Percentiles rank a stretch among this genome's conserved stretches.
These are phyloP conservation scores for Suhomyces faveliae DNA, from an alignment of 805 yeast genomes.

Conservation along the genomic window DNA sequence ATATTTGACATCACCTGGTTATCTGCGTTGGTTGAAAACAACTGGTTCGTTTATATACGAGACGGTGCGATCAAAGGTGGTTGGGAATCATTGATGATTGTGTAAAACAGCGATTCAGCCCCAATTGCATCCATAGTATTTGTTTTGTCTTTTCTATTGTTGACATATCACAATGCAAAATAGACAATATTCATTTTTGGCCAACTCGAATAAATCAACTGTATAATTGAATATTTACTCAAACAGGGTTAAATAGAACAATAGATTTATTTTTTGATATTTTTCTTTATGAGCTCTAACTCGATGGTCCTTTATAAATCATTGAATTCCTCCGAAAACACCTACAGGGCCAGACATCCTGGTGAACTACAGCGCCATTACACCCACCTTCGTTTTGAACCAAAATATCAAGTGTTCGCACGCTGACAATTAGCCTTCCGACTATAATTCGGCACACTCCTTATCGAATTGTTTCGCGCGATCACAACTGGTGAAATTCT, in stretches of 20 bases:
- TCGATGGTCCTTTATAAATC: neutral
- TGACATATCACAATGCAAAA: neutral
- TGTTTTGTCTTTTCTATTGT: neutral
- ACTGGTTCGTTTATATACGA: neutral
- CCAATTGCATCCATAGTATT: too few relatives aligned
- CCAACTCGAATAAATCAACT: neutral
- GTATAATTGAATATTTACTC: neutral
- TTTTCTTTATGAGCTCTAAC: neutral
- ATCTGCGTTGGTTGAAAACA: neutral
- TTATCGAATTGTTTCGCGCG: neutral
- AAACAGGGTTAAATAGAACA: slow-evolving; percentile 2
- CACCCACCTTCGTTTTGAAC: neutral
- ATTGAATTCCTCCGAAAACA: neutral
- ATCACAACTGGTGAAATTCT: neutral
- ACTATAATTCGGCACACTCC: neutral
- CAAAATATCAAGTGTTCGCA: too few relatives aligned
- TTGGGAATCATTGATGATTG: neutral
- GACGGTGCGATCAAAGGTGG: neutral
- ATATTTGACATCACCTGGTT: neutral
- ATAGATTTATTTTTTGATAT: neutral
- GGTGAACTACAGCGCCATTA: neutral
- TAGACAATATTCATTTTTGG: neutral
- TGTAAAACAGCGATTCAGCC: neutral
- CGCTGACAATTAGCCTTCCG: neutral
- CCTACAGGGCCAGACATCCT: neutral